Evolutionary conservation across 768 basidiomycete genomes (phyloP).

Genomic region (Tylopilus sp.): DNA sequence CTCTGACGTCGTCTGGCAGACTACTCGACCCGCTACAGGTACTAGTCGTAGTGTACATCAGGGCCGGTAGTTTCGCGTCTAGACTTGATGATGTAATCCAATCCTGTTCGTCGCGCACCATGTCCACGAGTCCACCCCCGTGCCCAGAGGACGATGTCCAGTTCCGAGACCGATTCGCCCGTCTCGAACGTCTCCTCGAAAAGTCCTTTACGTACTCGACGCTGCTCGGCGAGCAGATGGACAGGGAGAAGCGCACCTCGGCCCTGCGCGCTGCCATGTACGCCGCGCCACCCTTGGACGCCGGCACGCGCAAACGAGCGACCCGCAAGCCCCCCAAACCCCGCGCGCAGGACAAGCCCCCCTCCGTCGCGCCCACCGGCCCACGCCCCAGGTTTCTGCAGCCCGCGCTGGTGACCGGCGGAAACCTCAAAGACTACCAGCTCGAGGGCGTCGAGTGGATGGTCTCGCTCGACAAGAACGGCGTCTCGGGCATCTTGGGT

Average conservation of each 20-base stretch:
- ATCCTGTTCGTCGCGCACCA: neutral
- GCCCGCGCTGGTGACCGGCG: slow-evolving; percentile 79
- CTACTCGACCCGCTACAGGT: slow-evolving; percentile 80
- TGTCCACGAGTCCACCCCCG: slow-evolving; percentile 15
- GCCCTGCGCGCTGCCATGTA: slow-evolving; percentile 29
- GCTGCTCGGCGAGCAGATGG: slow-evolving; percentile 73
- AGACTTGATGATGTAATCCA: slow-evolving; percentile 25
- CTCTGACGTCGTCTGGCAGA: slow-evolving; percentile 39
- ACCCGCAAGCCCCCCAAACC: slow-evolving; percentile 9
- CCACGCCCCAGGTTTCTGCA: slow-evolving; percentile 54
- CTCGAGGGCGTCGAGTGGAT: slow-evolving; percentile 96
- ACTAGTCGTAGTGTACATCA: slow-evolving; percentile 35
- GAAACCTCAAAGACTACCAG: slow-evolving; percentile 84
- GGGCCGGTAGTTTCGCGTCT: slow-evolving; percentile 28
- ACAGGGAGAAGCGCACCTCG: slow-evolving; percentile 43
- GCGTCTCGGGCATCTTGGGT: slow-evolving; percentile 79
- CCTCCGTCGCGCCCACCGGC: neutral
- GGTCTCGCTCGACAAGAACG: slow-evolving; percentile 82
- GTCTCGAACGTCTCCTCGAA: slow-evolving; percentile 66
- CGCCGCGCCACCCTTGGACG: slow-evolving; percentile 7
- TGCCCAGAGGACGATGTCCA: too few relatives aligned
- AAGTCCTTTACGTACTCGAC: slow-evolving; percentile 75
- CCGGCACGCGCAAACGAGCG: slow-evolving; percentile 11
- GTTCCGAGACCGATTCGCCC: slow-evolving; percentile 44
- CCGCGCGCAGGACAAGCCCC: slow-evolving; percentile 18